A percentile compares a stretch with the other conserved stretches of the same genome.
phyloP scores from a whole-genome alignment of 305 asterid species.

The Stenogyne calaminthoides region DNA sequence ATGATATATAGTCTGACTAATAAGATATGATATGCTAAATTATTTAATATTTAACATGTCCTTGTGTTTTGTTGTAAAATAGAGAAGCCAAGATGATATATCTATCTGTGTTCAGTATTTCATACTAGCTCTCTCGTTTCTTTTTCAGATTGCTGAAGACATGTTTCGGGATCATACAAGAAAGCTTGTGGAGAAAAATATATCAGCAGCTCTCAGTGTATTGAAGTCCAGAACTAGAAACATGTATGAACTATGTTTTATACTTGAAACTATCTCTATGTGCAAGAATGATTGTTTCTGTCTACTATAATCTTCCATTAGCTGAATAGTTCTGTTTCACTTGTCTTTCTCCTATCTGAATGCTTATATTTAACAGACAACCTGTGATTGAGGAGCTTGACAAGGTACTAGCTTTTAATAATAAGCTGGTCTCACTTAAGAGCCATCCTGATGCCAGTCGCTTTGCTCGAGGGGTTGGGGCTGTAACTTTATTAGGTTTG shows the following conservation, averaged over 20 bases:
- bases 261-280: constrained; percentile 21
- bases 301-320: background rate
- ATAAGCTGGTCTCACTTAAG: constrained; percentile 67
- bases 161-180: constrained; percentile 91
- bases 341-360: constrained; percentile 15
- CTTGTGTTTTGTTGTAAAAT: constrained; percentile 10
- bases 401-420: constrained; percentile 73
- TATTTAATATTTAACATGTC: constrained; percentile 10
- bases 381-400: constrained; percentile 77
- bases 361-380: constrained; percentile 48
- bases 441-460: constrained; percentile 78
- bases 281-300: constrained; percentile 22
- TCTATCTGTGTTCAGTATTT: constrained; percentile 15
- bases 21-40: background rate
- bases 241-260: constrained; percentile 45
- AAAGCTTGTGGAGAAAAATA: constrained; percentile 76
- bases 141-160: constrained; percentile 82
- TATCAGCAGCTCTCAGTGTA: constrained; percentile 66
- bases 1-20: constrained; percentile 4
- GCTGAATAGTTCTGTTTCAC: background rate
- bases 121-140: constrained; percentile 19
- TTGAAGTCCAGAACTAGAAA: constrained; percentile 81
- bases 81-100: constrained; percentile 20
- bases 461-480: constrained; percentile 89
- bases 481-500: constrained; percentile 77